Base-by-base conservation (phyloP, 306 rosid genomes). In the Gastrolobium villosum region DNA sequence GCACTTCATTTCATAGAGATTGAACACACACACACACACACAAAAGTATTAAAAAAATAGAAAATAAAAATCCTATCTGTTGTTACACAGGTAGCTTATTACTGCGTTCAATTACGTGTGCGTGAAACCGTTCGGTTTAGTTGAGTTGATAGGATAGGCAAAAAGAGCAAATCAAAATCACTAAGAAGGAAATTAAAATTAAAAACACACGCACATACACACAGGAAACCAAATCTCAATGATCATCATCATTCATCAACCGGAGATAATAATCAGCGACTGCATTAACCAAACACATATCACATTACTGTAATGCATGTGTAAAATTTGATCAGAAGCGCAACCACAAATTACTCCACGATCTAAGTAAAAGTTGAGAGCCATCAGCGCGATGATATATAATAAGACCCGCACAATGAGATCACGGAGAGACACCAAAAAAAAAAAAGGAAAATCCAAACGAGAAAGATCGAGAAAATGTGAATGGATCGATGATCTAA, bases 391-490 rank as follows among this genome's bases (percentile, higher is more conserved):
- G 8, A 59, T 30, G 36, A 7, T 14, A 34, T 1, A 56, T 20
- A 11, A 43, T 37, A 54, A 46, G 68, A 20, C 9, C 28, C 7
- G 20, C n/a, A 40, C 10, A 13, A 60, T 45, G 49, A 68, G 76
- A 81, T 77, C 49, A 60, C 4, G 46, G 2, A 40, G 2, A 40
- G 37, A 71, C 7, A 7, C 6, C 36, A 57, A 40, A 70, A 11
- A 11, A 4, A 26, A 5, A 7, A 2, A 15, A 3, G 4, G 11
- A 60, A 40, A 64, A 11, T 70, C n/a, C 28, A 45, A 11, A 35
- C 10, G 64, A 77, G 54, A 53, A 46, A 48, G 68, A 72, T 72
- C 72, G 5, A 32, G 28, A 74, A 49, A 71, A 80, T 59, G 28
- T 11, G 61, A 72, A 65, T 1, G 49, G 68, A 78, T 34, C 70